Conservation (phyloP, 768 basidiomycete genomes). For the Lactarius deliciosus region DNA sequence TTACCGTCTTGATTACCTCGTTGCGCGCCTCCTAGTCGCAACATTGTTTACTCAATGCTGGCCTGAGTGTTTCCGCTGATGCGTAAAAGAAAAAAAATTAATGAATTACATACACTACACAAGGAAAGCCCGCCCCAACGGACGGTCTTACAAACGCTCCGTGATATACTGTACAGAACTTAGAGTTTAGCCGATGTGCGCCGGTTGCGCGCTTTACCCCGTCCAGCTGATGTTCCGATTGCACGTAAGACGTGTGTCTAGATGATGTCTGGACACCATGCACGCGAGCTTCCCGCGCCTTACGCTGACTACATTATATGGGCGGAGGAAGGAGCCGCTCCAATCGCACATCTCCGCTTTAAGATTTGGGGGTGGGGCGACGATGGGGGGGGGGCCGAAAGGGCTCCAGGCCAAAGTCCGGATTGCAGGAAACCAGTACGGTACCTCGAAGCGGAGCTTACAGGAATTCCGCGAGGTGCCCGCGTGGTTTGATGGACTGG, state of each 20-base stretch:
- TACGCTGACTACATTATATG: not conserved
- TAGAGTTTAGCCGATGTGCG: constrained; percentile 14
- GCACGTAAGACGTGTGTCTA: constrained; percentile 20
- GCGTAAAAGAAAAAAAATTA: not conserved
- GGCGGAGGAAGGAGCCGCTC: not conserved
- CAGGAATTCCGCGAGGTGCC: constrained; percentile 25
- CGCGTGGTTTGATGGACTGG: constrained; percentile 25
- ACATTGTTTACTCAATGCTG: not conserved
- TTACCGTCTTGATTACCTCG: constrained; percentile 11
- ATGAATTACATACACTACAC: not conserved
- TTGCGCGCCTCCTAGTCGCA: constrained; percentile 7
- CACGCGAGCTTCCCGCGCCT: not conserved
- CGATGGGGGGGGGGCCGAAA: not conserved
- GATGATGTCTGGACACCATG: not conserved
- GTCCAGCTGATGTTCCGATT: constrained; percentile 10
- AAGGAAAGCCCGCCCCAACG: not conserved
- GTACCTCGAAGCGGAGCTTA: constrained; percentile 26
- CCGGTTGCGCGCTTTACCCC: constrained; percentile 11
- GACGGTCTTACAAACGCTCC: constrained; percentile 3
- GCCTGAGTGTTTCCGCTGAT: not conserved
- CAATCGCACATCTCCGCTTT: constrained; percentile 4
- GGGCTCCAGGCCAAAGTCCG: not conserved
- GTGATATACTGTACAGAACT: not conserved
- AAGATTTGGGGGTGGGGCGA: not conserved
- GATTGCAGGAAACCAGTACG: not conserved